phyloP scores from a whole-genome alignment of 805 yeast genomes.

The Hanseniaspora vineae region DNA sequence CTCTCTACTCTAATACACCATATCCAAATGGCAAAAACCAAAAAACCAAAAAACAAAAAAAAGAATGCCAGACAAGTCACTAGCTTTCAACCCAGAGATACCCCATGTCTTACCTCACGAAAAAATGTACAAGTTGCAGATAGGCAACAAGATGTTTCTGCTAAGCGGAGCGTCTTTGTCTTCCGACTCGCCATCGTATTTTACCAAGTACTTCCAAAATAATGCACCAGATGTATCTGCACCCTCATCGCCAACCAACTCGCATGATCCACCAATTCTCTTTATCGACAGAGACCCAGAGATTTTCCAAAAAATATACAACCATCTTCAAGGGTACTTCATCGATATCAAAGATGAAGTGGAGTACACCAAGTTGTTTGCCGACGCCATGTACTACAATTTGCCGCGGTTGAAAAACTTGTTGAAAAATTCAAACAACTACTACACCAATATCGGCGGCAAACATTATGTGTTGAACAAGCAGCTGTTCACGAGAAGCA shows the following conservation, averaged over 20 bases:
- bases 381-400: conserved; percentile 63
- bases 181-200: conserved; percentile 80
- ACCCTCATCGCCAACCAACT: background rate
- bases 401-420: conserved; percentile 41
- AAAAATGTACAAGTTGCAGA: conserved; percentile 53
- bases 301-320: conserved; percentile 51
- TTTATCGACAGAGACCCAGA: conserved; percentile 65
- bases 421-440: conserved; percentile 41
- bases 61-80: background rate
- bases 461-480: conserved; percentile 46
- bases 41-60: background rate
- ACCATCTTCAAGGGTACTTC: conserved; percentile 74
- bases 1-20: too few species aligned
- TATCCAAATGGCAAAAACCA: background rate
- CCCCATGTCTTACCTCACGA: conserved; percentile 53
- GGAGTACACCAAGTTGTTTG: conserved; percentile 46
- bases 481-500: conserved; percentile 31
- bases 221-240: background rate
- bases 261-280: conserved; percentile 26
- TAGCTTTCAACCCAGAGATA: conserved; percentile 28
- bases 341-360: conserved; percentile 46
- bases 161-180: conserved; percentile 72
- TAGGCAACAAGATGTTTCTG: conserved; percentile 47
- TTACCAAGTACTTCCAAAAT: conserved; percentile 50
- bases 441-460: conserved; percentile 45